These are phyloP conservation scores for Metschnikowia rubicola DNA, from an alignment of 805 yeast genomes.

Conservation along the genomic window DNA sequence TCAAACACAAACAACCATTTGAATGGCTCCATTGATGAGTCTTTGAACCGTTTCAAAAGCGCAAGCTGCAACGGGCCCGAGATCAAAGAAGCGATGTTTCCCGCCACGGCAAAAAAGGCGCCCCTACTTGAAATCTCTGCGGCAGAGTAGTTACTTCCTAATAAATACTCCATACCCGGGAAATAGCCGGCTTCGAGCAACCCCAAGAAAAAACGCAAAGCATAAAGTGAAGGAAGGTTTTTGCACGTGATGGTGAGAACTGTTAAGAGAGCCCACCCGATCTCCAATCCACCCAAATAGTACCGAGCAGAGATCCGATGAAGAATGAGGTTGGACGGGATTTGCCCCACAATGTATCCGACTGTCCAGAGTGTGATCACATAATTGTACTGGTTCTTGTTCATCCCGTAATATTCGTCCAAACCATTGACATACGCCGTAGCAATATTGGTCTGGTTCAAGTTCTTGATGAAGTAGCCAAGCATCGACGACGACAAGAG, in stretches of 20 bases:
- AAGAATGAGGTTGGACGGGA: constrained; percentile 25
- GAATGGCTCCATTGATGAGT: constrained; percentile 25
- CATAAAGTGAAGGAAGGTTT: constrained; percentile 13
- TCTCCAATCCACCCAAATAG: constrained; percentile 42
- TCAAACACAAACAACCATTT: constrained; percentile 36
- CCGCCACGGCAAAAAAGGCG: constrained; percentile 29
- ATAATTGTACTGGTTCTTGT: constrained; percentile 18
- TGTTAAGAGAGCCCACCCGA: constrained; percentile 41
- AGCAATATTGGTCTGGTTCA: constrained; percentile 18
- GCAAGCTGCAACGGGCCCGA: constrained; percentile 35
- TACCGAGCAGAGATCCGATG: constrained; percentile 41
- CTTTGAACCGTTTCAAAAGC: constrained; percentile 21
- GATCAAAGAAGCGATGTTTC: constrained; percentile 25
- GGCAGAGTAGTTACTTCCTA: constrained; percentile 28
- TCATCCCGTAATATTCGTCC: constrained; percentile 17
- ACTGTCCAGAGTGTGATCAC: constrained; percentile 16
- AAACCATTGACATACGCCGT: constrained; percentile 20
- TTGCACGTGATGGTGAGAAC: constrained; percentile 24
- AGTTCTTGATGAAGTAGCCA: constrained; percentile 18
- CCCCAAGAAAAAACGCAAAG: constrained; percentile 30
- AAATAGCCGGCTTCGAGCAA: constrained; percentile 47
- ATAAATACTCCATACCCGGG: constrained; percentile 57
- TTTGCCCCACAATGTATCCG: constrained; percentile 17
- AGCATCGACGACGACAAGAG: constrained; percentile 20
- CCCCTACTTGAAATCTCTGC: constrained; percentile 29